A percentile compares a stretch with the other conserved stretches of the same genome.
These are phyloP conservation scores for Russula griseocarnosa DNA, from an alignment of 768 basidiomycete species.

Conservation along the genomic window DNA sequence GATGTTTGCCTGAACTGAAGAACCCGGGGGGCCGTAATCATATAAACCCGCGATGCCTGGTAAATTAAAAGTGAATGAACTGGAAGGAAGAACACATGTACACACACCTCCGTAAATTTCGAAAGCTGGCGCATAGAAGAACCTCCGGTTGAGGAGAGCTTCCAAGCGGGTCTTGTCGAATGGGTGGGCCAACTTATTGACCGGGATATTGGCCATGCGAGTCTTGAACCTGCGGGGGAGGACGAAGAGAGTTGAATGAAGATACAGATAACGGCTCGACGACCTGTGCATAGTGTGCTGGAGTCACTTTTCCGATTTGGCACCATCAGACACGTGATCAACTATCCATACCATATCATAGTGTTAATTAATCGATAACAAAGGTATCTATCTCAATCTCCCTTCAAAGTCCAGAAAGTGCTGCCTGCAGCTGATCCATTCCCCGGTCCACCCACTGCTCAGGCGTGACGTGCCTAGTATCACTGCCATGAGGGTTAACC, in stretches of 20 bases:
- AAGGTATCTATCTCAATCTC: neutral
- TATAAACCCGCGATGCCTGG: slow-evolving; percentile 94
- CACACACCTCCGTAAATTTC: slow-evolving; percentile 95
- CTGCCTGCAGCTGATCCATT: slow-evolving; percentile 41
- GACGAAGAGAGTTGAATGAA: neutral
- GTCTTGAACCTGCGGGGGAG: slow-evolving; percentile 19
- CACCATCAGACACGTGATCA: slow-evolving; percentile 15
- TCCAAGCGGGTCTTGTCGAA: slow-evolving; percentile 89
- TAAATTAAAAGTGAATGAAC: slow-evolving; percentile 2
- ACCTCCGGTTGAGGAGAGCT: slow-evolving; percentile 79
- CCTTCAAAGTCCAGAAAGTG: slow-evolving; percentile 21
- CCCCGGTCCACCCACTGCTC: slow-evolving; percentile 57
- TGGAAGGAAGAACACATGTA: slow-evolving; percentile 1
- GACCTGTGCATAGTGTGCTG: too few species aligned
- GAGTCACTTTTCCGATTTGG: slow-evolving; percentile 9
- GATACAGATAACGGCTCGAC: slow-evolving; percentile 7
- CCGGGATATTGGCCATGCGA: slow-evolving; percentile 33
- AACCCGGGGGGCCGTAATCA: slow-evolving; percentile 96
- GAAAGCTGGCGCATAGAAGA: slow-evolving; percentile 98
- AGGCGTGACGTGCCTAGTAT: slow-evolving; percentile 46
- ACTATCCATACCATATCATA: neutral
- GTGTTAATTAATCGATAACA: neutral
- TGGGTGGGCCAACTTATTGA: slow-evolving; percentile 79
- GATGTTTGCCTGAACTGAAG: slow-evolving; percentile 94
- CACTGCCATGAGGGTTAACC: slow-evolving; percentile 39